These are phyloP conservation scores for Fonsecaea pugnacius DNA, from an alignment of 2,329 filamentous ascomycete genomes.

Conservation along the genomic window DNA sequence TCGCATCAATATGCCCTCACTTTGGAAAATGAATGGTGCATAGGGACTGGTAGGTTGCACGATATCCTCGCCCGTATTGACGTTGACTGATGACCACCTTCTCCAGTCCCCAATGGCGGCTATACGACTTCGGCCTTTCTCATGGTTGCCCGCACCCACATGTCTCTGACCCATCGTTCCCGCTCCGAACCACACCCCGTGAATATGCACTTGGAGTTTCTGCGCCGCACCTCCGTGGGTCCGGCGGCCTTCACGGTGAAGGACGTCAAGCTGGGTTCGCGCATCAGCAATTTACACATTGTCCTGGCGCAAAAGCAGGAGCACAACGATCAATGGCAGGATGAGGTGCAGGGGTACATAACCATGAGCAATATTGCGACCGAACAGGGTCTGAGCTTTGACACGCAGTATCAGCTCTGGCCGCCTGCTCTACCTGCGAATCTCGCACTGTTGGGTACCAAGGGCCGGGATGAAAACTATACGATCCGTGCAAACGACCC, in stretches of 20 bases:
- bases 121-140: conserved; percentile 69
- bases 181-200: conserved; percentile 63
- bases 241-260: conserved; percentile 62
- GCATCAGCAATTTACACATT: conserved; percentile 67
- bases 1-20: conserved; percentile 63
- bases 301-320: conserved; percentile 53
- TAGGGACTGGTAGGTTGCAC: conserved; percentile 61
- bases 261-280: conserved; percentile 67
- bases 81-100: conserved; percentile 26
- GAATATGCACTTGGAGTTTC: conserved; percentile 67
- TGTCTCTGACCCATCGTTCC: conserved; percentile 57
- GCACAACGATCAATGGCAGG: conserved; percentile 39
- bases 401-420: conserved; percentile 59
- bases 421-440: conserved; percentile 45
- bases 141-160: conserved; percentile 62
- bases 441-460: conserved; percentile 32
- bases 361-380: conserved; percentile 66
- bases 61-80: conserved; percentile 1
- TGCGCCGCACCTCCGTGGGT: conserved; percentile 65
- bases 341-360: conserved; percentile 65
- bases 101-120: conserved; percentile 70
- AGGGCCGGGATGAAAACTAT: conserved; percentile 54
- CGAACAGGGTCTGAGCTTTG: conserved; percentile 62
- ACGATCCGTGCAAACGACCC: conserved; percentile 42
- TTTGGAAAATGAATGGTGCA: conserved; percentile 65